Conservation (phyloP, 495 filamentous ascomycete species). For the Astrothelium subdiscretum region DNA sequence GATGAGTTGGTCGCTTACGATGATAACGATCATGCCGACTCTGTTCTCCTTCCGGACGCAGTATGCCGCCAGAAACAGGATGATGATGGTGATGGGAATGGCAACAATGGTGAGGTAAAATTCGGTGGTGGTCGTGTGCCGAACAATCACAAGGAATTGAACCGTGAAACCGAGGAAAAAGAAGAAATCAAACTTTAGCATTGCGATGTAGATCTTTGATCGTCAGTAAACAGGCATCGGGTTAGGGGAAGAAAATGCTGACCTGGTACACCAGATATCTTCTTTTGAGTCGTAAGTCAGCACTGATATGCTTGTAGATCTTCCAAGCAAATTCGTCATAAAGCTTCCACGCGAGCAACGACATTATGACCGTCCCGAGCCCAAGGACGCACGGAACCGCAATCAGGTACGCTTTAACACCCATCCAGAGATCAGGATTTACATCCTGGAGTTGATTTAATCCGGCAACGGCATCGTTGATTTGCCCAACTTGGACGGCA, state of each 20-base stretch:
- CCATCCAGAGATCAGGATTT: conserved; percentile 45
- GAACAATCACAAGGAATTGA: conserved; percentile 90
- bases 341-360: conserved; percentile 76
- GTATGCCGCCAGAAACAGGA: conserved; percentile 72
- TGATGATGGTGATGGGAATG: conserved; percentile 78
- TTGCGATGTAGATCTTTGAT: conserved; percentile 87
- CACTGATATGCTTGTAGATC: conserved; percentile 97
- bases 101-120: conserved; percentile 79
- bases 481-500: conserved; percentile 82
- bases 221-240: conserved; percentile 4
- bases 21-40: conserved; percentile 63
- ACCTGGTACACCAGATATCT: conserved; percentile 95
- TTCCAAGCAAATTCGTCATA: conserved; percentile 99
- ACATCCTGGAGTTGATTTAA: conserved; percentile 33
- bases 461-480: conserved; percentile 51
- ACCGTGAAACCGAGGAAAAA: conserved; percentile 98
- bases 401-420: conserved; percentile 64
- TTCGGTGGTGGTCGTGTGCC: conserved; percentile 53
- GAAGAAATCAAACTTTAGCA: conserved; percentile 99
- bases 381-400: conserved; percentile 78
- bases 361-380: conserved; percentile 58
- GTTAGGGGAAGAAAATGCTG: conserved; percentile 16
- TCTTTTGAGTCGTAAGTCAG: conserved; percentile 92
- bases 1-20: conserved; percentile 38
- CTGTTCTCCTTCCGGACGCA: conserved; percentile 74